These are phyloP conservation scores for Neurospora pannonica DNA, from an alignment of 495 filamentous ascomycete species.

Conservation along the genomic window DNA sequence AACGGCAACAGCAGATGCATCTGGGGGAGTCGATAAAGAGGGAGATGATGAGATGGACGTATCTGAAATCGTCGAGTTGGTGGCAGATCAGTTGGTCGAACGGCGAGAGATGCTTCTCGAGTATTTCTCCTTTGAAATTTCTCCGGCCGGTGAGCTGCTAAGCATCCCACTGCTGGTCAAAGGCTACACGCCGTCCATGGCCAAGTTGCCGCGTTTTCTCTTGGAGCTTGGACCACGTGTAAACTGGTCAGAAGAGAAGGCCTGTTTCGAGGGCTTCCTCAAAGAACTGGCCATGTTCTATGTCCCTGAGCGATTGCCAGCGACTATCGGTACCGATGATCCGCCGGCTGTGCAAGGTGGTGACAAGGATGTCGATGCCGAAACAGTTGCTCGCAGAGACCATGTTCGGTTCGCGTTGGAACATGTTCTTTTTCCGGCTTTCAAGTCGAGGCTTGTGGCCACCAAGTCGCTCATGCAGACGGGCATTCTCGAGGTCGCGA, in stretches of 20 bases:
- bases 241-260: constrained; percentile 74
- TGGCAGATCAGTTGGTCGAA: constrained; percentile 54
- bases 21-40: constrained; percentile 7
- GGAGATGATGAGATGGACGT: constrained; percentile 54
- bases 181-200: constrained; percentile 76
- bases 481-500: constrained; percentile 80
- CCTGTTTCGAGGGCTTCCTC: constrained; percentile 79
- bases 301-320: constrained; percentile 73
- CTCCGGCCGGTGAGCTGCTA: constrained; percentile 62
- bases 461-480: constrained; percentile 64
- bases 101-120: constrained; percentile 80
- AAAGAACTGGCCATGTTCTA: constrained; percentile 87
- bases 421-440: constrained; percentile 68
- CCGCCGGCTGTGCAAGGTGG: background rate
- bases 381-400: constrained; percentile 45
- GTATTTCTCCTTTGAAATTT: constrained; percentile 85
- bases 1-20: constrained; percentile 2
- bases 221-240: constrained; percentile 83
- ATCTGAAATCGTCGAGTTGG: constrained; percentile 50
- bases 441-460: constrained; percentile 74
- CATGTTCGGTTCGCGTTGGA: constrained; percentile 57
- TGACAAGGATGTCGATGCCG: constrained; percentile 34
- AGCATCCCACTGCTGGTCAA: constrained; percentile 79
- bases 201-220: constrained; percentile 82
- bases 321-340: constrained; percentile 30